A percentile compares a stretch with the other conserved stretches of the same genome.
phyloP scores from a whole-genome alignment of 768 basidiomycete genomes.

The Panaeolus papilionaceus region DNA sequence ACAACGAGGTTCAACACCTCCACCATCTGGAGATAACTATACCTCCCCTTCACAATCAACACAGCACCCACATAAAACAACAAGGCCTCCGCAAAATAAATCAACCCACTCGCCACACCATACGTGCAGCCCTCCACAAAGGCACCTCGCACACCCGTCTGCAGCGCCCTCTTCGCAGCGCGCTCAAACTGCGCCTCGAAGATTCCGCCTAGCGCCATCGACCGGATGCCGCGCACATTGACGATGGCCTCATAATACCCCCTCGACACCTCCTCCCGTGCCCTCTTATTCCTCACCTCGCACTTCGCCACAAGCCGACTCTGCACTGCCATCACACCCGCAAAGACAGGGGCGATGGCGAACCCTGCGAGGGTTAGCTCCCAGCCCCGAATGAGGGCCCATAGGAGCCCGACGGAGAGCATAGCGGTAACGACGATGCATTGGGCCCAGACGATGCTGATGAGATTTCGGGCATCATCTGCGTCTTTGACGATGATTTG shows the following conservation, averaged over 20 bases:
- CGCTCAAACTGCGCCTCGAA: constrained; percentile 74
- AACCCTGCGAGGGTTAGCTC: constrained; percentile 91
- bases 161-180: constrained; percentile 64
- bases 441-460: constrained; percentile 77
- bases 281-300: constrained; percentile 83
- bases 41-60: constrained; percentile 81
- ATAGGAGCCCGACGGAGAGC: constrained; percentile 83
- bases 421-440: constrained; percentile 77
- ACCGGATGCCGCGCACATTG: constrained; percentile 86
- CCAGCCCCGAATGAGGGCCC: constrained; percentile 92
- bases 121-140: constrained; percentile 87
- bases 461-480: constrained; percentile 83
- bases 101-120: constrained; percentile 81
- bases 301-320: constrained; percentile 71
- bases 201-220: constrained; percentile 81
- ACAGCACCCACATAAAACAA: constrained; percentile 91
- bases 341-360: constrained; percentile 87
- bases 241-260: constrained; percentile 87
- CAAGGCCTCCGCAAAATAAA: constrained; percentile 89
- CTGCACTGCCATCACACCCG: constrained; percentile 75
- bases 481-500: constrained; percentile 87
- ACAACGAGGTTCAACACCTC: constrained; percentile 91
- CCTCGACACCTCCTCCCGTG: constrained; percentile 85
- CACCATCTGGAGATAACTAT: constrained; percentile 89
- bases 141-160: constrained; percentile 78